A percentile compares a stretch with the other conserved stretches of the same genome.
phyloP scores from a whole-genome alignment of 805 yeast species.

The Hermanozyma aechmeae region DNA sequence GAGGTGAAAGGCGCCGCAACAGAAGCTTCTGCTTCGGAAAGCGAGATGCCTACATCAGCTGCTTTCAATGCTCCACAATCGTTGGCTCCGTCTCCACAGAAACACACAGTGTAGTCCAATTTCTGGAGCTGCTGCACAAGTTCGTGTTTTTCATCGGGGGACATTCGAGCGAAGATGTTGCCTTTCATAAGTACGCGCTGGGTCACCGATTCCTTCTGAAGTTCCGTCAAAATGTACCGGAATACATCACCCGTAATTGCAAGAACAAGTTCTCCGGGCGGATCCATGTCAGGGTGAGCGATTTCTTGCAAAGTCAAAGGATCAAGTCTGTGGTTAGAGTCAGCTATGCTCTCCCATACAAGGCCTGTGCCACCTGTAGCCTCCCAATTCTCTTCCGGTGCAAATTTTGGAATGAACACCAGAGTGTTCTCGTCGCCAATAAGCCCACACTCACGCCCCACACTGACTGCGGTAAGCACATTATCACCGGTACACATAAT shows the following conservation, averaged over 20 bases:
- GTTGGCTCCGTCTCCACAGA: constrained; percentile 99
- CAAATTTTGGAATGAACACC: constrained; percentile 49
- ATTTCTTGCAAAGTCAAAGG: constrained; percentile 49
- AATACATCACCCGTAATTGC: constrained; percentile 94
- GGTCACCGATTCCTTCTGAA: constrained; percentile 31
- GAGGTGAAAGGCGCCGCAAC: constrained; percentile 99
- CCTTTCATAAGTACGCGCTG: constrained; percentile 60
- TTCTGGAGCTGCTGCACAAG: constrained; percentile 78
- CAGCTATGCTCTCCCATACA: constrained; percentile 62
- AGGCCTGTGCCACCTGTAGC: constrained; percentile 27
- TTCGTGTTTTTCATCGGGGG: constrained; percentile 98
- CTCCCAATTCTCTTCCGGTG: constrained; percentile 19
- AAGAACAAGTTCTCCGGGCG: constrained; percentile 40
- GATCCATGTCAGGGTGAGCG: constrained; percentile 12
- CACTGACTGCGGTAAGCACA: constrained; percentile 88
- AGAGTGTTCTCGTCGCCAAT: constrained; percentile 30
- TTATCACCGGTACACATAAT: constrained; percentile 99
- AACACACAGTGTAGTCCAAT: constrained; percentile 87
- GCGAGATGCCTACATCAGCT: constrained; percentile 93
- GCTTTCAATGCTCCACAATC: constrained; percentile 98
- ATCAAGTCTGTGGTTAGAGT: constrained; percentile 51
- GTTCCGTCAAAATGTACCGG: constrained; percentile 57
- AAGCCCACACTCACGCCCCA: constrained; percentile 75
- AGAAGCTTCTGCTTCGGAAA: constrained; percentile 96
- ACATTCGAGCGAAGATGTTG: constrained; percentile 89